phyloP scores from a whole-genome alignment of 2,329 filamentous ascomycete genomes.

The Venturia effusa region DNA sequence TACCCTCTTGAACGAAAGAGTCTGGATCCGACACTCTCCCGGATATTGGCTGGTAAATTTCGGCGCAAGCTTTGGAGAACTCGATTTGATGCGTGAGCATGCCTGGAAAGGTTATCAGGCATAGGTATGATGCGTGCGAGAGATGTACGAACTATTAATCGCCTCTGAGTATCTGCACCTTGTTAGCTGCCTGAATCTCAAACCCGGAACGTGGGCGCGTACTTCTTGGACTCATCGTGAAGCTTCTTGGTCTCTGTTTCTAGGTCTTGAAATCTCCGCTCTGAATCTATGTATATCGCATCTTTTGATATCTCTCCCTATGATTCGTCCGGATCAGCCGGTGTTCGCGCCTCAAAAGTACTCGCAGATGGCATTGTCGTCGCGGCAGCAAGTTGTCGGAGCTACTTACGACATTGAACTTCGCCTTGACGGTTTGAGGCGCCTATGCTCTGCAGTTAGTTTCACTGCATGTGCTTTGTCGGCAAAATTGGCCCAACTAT shows the following conservation, averaged over 20 bases:
- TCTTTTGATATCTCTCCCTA: slow-evolving; percentile 88
- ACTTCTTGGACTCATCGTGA: slow-evolving; percentile 90
- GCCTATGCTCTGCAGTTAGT: slow-evolving; percentile 36
- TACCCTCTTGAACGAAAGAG: slow-evolving; percentile 69
- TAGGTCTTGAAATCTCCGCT: slow-evolving; percentile 85
- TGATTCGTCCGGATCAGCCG: slow-evolving; percentile 9
- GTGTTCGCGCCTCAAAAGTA: slow-evolving; percentile 13
- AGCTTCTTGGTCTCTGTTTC: slow-evolving; percentile 94
- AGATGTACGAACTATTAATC: slow-evolving; percentile 59
- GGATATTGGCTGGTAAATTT: slow-evolving; percentile 97
- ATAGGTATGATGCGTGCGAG: background rate
- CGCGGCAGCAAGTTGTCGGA: background rate
- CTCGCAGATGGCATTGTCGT: slow-evolving; percentile 10
- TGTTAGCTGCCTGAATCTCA: slow-evolving; percentile 6
- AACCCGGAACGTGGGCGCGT: slow-evolving; percentile 14
- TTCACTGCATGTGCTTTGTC: background rate
- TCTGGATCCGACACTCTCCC: slow-evolving; percentile 90
- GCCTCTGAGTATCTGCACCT: slow-evolving; percentile 72
- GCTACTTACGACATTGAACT: slow-evolving; percentile 65
- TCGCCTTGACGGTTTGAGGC: slow-evolving; percentile 82
- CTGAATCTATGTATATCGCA: slow-evolving; percentile 85
- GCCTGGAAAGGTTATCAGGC: slow-evolving; percentile 33
- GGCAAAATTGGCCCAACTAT: slow-evolving; percentile 25
- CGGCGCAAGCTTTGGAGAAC: slow-evolving; percentile 89
- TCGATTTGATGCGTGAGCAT: slow-evolving; percentile 98